Base-by-base conservation (phyloP, 1,284 basidiomycete genomes). In the Wolfiporia cocos region DNA sequence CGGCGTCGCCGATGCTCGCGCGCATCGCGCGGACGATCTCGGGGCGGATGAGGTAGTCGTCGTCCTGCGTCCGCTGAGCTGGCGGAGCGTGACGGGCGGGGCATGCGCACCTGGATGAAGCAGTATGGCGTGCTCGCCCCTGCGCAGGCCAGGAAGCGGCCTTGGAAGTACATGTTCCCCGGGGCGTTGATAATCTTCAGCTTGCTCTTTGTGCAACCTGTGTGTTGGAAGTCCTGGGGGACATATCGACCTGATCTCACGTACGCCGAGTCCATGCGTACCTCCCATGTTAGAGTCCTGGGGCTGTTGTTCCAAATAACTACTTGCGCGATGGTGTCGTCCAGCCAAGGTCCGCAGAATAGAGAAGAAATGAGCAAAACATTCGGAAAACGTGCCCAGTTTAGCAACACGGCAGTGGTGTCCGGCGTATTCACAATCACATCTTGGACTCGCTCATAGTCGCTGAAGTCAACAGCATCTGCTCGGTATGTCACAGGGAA, bases 241-340 rank as follows among this genome's bases (percentile, higher is more conserved):
- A 39, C 28, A 39, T 18, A 24, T 29, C 43, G 32, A 34, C 46
- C 29, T 12, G 40, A 31, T 37, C 18, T 47, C 36, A 15, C 3
- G 10, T 31, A 23, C 44, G 30, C 32, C 33, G 23, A 34, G 34
- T 31, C 30, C 35, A 32, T 30, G 42, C 64, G 47, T 48, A 77
- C 77, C 50, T 70, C 54, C 46, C 65, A 62, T 3, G 59, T 59
- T 24, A 81, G 52, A 24, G 53, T 47, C 14, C 56, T 55, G 2
- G 75, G 73, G 54, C 61, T 76, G 53, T 85, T 83, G 45, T 85
- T 84, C 81, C 81, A 86, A 11, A 84, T 60, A 30, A 74, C 57
- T 2, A 84, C 67, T 41, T 67, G 62, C 10, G 68, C 62, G 24
- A 85, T 63, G 5, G 69, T 67, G 41, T 68, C 63, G n/a, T 72